Evolutionary conservation across 2,329 filamentous ascomycete species (phyloP), one percentile per base, ranked within the genome.

Genomic region (Ascosphaera pollenicola): DNA sequence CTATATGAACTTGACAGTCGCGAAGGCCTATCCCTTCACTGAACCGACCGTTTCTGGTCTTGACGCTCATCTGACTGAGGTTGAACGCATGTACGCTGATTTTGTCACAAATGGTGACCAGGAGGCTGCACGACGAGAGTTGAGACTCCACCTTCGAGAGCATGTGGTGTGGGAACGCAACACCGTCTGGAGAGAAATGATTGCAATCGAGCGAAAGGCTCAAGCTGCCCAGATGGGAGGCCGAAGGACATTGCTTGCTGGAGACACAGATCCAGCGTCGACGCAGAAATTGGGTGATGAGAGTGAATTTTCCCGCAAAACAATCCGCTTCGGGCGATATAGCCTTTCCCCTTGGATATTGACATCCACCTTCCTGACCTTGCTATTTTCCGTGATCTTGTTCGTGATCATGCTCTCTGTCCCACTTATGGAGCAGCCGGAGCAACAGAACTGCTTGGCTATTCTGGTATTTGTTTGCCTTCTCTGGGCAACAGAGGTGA

Each of bases 121-220:
- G 2, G 65, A 69, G 4, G 62, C 78, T 10, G 85, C 89, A 3
- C 81, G 75, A 50, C 77, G 81, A 47, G 89, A 95, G 53, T 65
- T 98, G 41, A 73, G 89, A 40, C 72, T 93, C 21, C 85, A 98
- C 52, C 68, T 98, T 18, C 69, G 89, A 41, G 91, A 98, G 59
- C 89, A 98, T 56, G 85, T 98, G 16, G 87, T 95, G 0, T 98
- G 89, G 91, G 91, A 98, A 57, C 73, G 89, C 41, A 98, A 98
- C 54, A 98, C 89, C 0, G 89, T 98, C 15, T 98, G 89, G 89
- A 69, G 91, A 60, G 89, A 98, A 50, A 89, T 98, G 73, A 98
- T 98, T 54, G 89, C 87, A 39, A 87, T 98, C 48, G 91, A 98
- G 62, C 71, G 89, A 17, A 85, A 92, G 53, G 83, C 83, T 1